Base-by-base conservation (phyloP, 257 asterid genomes). In the Parsonsia alboflavescens region DNA sequence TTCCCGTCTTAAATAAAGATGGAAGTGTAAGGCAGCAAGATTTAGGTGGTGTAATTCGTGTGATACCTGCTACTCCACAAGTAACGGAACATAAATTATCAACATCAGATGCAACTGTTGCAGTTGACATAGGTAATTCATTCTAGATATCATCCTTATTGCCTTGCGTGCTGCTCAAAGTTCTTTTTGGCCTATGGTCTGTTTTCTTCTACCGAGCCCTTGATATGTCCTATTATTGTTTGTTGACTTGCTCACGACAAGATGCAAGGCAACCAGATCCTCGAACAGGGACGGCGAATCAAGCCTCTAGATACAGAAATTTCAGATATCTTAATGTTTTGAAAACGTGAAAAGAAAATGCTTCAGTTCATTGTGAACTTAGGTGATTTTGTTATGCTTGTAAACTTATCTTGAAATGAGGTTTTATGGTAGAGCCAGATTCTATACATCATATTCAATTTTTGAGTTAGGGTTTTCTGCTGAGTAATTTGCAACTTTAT, bases 1-100 rank as follows among this genome's bases (percentile, higher is more conserved):
- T 94, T 8, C 99, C 99, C 10, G 85, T 45, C 42, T 73, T 94
- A 65, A 75, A 77, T 59, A 81, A 92, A 85, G 92, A 89, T 22
- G 91, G 83, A 75, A 85, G 90, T 77, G 50, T 79, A 21, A 91
- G 86, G 77, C 96, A 87, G 78, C 76, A 76, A 80, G 95, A 88
- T 53, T 39, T 83, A 77, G 91, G 93, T 53, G 75, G 86, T 65
- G 80, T 87, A 22, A 90, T 86, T 73, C 99, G 96, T 77, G 93
- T 94, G 58, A 82, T 88, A 69, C 86, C 92, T 53, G 69, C 88
- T 68, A 81, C 96, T 76, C 97, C 92, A 22, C 83, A 59, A 30
- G 80, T 72, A 65, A 53, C 84, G 65, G 88, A 82, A 70, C 88
- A 81, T 53, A 77, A 82, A 69, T 61, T 71, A 50, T 76, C 82